Evolutionary conservation across 2,329 filamentous ascomycete species (phyloP), one percentile per base, ranked within the genome.

Genomic region (Sphaerulina vaccinii): DNA sequence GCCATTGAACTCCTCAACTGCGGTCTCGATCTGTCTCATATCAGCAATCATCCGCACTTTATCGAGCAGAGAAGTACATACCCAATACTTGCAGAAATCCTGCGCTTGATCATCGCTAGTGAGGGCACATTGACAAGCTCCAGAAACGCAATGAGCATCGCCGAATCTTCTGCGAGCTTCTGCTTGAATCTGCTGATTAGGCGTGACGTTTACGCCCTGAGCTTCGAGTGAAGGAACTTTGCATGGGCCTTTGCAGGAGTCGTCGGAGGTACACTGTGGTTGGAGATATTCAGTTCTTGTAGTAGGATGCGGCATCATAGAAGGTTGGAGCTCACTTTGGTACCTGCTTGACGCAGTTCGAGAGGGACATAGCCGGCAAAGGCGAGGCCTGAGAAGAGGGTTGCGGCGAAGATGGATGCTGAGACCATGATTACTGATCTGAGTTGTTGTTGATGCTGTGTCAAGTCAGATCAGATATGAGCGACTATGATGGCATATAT

Each of bases 261-360:
- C 54, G 40, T 57, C 51, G 13, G 54, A 57, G 6, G 39, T 49
- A 24, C 54, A 57, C 48, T 57, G 38, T 11, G 6, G 8, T 16
- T 32, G n/a, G n/a, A n/a, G n/a, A n/a, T n/a, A n/a, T n/a, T n/a
- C n/a, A n/a, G n/a, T n/a, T n/a, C n/a, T n/a, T n/a, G n/a, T n/a
- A n/a, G n/a, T n/a, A 7, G 7, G 7, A 29, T 29, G 13, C 13
- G 27, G 27, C 27, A 29, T 29, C 27, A 29, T 29, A 13, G 27
- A 7, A 13, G 7, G 27, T 29, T 7, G 27, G 7, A 29, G 16
- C 27, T 36, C 32, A 39, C 44, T 11, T 33, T n/a, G 32, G 21
- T 33, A 33, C 47, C 47, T 37, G 29, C 15, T 39, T 49, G 39
- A 35, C 48, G 51, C 9, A 44, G 33, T 11, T n/a, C 19, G 8